A percentile compares a stretch with the other conserved stretches of the same genome.
Conservation (phyloP, 176 grass and related monocot genomes). For the Raddia guianensis region DNA sequence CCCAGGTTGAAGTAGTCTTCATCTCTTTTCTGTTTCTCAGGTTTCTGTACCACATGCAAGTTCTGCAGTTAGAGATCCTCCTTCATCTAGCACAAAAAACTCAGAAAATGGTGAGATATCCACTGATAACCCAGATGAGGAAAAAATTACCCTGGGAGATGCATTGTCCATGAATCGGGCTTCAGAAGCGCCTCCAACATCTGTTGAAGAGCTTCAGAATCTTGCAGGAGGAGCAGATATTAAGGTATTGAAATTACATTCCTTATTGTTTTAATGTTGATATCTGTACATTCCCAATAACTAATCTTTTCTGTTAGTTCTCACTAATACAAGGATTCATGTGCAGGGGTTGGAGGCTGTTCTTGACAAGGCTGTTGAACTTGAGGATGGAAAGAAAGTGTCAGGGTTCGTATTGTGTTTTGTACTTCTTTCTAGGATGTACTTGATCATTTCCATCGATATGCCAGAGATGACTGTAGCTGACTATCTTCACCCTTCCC, state of each 20-base stretch:
- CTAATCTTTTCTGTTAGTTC: constrained; percentile 27
- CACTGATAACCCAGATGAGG: constrained; percentile 62
- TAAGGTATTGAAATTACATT: constrained; percentile 60
- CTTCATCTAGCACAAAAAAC: constrained; percentile 58
- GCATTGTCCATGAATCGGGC: constrained; percentile 63
- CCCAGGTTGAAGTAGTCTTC: constrained; percentile 15
- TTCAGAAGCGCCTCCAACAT: constrained; percentile 69
- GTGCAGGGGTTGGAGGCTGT: constrained; percentile 94
- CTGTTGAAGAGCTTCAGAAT: constrained; percentile 96
- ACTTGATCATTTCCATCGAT: constrained; percentile 25
- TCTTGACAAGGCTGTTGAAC: constrained; percentile 95
- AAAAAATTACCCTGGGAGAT: constrained; percentile 76
- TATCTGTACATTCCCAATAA: constrained; percentile 16
- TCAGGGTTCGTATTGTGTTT: constrained; percentile 58
- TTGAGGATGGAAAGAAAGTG: constrained; percentile 98
- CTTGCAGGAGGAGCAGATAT: constrained; percentile 98
- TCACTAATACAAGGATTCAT: constrained; percentile 40
- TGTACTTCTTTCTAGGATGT: constrained; percentile 27
- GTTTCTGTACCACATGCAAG: constrained; percentile 53
- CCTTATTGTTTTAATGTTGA: constrained; percentile 34
- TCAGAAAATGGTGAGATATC: constrained; percentile 81
- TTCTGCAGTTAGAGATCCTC: constrained; percentile 50
- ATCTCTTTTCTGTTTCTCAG: constrained; percentile 47
- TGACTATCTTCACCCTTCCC: constrained; percentile 15
- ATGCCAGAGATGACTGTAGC: constrained; percentile 9